Evolutionary conservation across 202 grass and related monocot genomes (phyloP).

Genomic region (Bolboschoenoplectus hybrid): DNA sequence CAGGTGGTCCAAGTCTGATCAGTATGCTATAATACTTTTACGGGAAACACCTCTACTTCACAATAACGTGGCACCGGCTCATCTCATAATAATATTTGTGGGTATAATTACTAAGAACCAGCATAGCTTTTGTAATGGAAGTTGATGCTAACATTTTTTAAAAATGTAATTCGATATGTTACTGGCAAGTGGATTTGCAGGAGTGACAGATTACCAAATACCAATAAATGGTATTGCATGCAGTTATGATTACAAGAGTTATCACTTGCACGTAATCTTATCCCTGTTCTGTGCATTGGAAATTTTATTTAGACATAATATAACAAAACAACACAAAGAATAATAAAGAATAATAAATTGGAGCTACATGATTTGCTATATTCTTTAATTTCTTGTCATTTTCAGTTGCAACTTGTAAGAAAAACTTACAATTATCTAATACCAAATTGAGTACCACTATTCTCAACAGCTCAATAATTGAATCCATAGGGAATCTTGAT

Average conservation of each 20-base stretch:
- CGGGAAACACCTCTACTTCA: background rate
- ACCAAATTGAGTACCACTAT: background rate
- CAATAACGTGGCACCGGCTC: background rate
- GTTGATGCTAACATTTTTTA: background rate
- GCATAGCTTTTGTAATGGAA: background rate
- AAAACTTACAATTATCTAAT: background rate
- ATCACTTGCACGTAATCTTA: background rate
- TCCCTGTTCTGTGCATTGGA: background rate
- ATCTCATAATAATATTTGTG: background rate
- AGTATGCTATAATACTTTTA: background rate
- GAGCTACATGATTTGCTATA: background rate
- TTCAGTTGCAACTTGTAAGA: background rate
- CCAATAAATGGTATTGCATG: background rate
- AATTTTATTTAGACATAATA: background rate
- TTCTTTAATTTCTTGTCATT: background rate
- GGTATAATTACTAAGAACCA: too few relatives aligned
- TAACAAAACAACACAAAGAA: background rate
- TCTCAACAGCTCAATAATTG: background rate
- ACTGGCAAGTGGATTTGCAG: background rate
- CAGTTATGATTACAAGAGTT: background rate
- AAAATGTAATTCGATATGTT: background rate
- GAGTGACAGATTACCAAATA: background rate
- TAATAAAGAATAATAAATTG: background rate
- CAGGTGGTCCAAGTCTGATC: background rate
- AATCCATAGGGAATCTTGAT: constrained; percentile 1